These are phyloP conservation scores for Diaporthe capsici DNA, from an alignment of 2,329 filamentous ascomycete genomes.

Conservation along the genomic window DNA sequence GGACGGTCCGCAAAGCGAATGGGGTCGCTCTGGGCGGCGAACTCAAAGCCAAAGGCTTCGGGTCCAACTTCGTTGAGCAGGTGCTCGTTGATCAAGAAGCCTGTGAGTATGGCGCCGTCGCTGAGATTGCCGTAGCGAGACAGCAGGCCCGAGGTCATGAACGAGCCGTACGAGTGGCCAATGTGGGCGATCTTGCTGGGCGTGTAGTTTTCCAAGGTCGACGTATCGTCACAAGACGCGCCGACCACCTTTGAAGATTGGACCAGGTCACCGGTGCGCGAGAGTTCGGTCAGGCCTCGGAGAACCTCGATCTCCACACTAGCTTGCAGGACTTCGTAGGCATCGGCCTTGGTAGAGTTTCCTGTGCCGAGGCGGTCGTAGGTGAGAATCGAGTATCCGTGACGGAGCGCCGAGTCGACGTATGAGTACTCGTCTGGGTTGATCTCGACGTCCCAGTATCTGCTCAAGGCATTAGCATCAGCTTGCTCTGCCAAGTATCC, in stretches of 20 bases:
- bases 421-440: constrained; percentile 52
- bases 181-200: constrained; percentile 50
- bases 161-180: constrained; percentile 47
- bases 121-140: constrained; percentile 49
- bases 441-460: constrained; percentile 53
- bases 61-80: constrained; percentile 42
- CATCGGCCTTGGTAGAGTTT: constrained; percentile 53
- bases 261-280: constrained; percentile 52
- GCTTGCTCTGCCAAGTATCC: not conserved
- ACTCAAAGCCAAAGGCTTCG: constrained; percentile 44
- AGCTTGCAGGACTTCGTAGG: constrained; percentile 55
- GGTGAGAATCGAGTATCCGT: constrained; percentile 56
- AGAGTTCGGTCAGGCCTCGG: constrained; percentile 52
- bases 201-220: constrained; percentile 43
- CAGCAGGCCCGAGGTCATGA: constrained; percentile 35
- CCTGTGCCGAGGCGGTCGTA: constrained; percentile 57
- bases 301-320: constrained; percentile 56
- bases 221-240: constrained; percentile 22
- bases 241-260: constrained; percentile 41
- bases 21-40: constrained; percentile 43
- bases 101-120: constrained; percentile 56
- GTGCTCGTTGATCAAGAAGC: constrained; percentile 45
- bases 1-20: constrained; percentile 42
- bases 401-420: constrained; percentile 52
- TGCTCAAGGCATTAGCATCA: constrained; percentile 18